These are phyloP conservation scores for Colletotrichum endophyticum DNA, from an alignment of 2,329 filamentous ascomycete species.

Conservation along the genomic window DNA sequence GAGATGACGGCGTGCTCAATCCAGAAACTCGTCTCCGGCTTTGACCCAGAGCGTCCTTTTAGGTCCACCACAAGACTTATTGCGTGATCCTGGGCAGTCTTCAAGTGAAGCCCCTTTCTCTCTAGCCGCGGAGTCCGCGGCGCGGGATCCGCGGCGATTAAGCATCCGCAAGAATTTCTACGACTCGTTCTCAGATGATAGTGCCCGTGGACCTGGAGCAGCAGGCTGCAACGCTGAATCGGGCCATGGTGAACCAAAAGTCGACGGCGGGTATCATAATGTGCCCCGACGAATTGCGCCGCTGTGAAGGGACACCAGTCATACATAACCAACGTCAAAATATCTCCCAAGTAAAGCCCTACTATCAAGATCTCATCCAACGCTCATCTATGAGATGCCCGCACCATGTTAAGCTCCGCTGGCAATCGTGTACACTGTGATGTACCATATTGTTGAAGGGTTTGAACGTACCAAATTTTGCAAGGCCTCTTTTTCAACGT, in stretches of 20 bases:
- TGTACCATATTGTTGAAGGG: not conserved
- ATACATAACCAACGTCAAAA: not conserved
- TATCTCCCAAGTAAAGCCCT: not conserved
- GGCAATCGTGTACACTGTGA: not conserved
- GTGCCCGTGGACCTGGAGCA: not conserved
- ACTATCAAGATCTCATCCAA: not conserved
- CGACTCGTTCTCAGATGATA: not conserved
- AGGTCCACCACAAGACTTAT: not conserved
- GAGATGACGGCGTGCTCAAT: not conserved
- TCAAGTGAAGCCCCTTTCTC: not conserved
- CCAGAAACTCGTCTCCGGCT: not conserved
- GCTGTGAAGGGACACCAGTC: not conserved
- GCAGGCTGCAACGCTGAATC: not conserved
- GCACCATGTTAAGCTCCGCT: not conserved
- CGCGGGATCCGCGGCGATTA: not conserved
- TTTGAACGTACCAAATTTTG: not conserved
- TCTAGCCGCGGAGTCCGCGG: not conserved
- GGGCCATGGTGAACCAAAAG: not conserved
- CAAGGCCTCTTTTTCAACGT: not conserved
- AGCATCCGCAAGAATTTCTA: not conserved
- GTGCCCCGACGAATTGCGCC: not conserved
- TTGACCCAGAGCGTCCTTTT: not conserved
- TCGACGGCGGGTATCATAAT: not conserved
- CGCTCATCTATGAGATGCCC: not conserved
- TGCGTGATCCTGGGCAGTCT: not conserved